Conservation (phyloP, 2,329 filamentous ascomycete species). For the Sporothrix mexicana region DNA sequence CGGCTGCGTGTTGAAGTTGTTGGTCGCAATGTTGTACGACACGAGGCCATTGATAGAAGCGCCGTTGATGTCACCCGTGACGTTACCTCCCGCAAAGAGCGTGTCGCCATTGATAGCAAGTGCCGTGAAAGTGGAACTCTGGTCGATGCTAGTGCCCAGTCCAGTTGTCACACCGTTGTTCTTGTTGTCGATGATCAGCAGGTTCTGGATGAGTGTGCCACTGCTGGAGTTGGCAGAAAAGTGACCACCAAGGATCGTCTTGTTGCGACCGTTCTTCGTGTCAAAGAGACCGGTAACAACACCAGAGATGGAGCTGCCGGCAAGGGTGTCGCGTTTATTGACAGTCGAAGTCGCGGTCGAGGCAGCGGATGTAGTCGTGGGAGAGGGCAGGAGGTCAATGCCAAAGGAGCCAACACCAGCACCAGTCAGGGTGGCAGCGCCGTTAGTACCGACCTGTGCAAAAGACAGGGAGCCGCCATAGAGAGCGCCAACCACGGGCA, state of each 20-base stretch:
- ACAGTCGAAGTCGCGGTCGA: slow-evolving; percentile 44
- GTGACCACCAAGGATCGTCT: slow-evolving; percentile 87
- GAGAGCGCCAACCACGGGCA: slow-evolving; percentile 67
- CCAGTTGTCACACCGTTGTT: slow-evolving; percentile 71
- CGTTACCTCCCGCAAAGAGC: slow-evolving; percentile 80
- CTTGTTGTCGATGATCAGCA: slow-evolving; percentile 81
- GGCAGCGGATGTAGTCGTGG: slow-evolving; percentile 44
- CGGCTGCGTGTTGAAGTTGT: slow-evolving; percentile 72
- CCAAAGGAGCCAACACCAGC: slow-evolving; percentile 61
- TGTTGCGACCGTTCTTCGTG: slow-evolving; percentile 66
- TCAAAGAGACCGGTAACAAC: slow-evolving; percentile 84
- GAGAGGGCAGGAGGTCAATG: slow-evolving; percentile 58
- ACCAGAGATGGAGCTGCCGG: slow-evolving; percentile 59
- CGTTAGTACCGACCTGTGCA: slow-evolving; percentile 73
- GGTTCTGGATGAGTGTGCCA: slow-evolving; percentile 75
- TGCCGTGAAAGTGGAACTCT: slow-evolving; percentile 75
- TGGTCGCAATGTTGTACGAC: slow-evolving; percentile 74
- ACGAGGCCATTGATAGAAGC: slow-evolving; percentile 74
- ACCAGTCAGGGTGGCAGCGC: slow-evolving; percentile 69
- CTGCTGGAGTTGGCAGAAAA: slow-evolving; percentile 75
- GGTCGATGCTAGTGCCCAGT: slow-evolving; percentile 67
- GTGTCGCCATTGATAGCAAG: slow-evolving; percentile 70
- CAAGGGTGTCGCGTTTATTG: slow-evolving; percentile 55
- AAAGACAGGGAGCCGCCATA: slow-evolving; percentile 86
- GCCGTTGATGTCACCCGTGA: slow-evolving; percentile 72